Evolutionary conservation across 202 grass and related monocot genomes (phyloP).

Genomic region (Brachypodium distachyon): DNA sequence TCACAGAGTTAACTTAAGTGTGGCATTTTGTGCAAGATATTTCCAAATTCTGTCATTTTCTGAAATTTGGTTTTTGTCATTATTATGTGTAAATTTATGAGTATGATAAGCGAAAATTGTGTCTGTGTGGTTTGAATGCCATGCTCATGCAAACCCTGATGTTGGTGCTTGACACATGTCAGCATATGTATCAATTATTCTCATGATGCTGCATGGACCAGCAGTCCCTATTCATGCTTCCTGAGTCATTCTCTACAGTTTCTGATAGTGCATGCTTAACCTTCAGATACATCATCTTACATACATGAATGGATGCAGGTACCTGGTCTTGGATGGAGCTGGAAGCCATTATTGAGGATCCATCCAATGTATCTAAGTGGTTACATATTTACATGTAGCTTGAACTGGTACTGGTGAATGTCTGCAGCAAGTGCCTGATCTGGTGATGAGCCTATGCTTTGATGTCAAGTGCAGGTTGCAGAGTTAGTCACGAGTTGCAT

Average conservation of each 20-base stretch:
- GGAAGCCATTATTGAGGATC: background rate
- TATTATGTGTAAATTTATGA: background rate
- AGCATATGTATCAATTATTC: background rate
- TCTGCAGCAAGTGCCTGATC: background rate
- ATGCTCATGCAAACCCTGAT: background rate
- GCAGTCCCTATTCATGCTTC: background rate
- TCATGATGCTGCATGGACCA: constrained; percentile 5
- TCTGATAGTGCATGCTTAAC: background rate
- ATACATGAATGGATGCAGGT: background rate
- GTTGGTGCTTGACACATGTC: background rate
- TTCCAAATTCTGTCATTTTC: background rate
- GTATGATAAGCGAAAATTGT: background rate
- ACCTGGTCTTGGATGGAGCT: background rate
- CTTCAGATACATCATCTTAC: background rate
- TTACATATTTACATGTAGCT: constrained; percentile 1
- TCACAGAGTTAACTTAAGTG: background rate
- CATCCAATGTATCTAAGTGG: background rate
- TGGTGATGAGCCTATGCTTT: background rate
- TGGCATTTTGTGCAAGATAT: background rate
- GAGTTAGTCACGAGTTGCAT: constrained; percentile 34
- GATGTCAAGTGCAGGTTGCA: constrained; percentile 7
- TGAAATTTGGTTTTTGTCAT: background rate
- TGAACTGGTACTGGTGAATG: background rate
- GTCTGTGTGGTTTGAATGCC: background rate
- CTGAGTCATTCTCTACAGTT: background rate